Conservation (phyloP, 306 rosid species). For the Elaeagnus macrophylla region DNA sequence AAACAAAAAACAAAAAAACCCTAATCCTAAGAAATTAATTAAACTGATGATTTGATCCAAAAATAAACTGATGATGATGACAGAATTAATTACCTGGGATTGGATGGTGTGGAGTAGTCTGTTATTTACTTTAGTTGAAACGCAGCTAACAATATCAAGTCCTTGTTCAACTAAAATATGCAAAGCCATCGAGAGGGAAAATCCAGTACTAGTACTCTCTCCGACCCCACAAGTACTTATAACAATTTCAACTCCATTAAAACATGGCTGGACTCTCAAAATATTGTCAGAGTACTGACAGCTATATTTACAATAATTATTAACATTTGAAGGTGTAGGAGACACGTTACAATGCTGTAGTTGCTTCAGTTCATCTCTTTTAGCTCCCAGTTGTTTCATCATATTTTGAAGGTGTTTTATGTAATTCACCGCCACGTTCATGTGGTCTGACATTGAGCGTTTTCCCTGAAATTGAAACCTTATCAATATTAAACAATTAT, state of each 20-base stretch:
- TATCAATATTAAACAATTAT: not conserved
- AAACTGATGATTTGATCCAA: too few relatives aligned
- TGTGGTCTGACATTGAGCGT: constrained; percentile 21
- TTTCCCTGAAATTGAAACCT: constrained; percentile 15
- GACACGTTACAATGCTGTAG: too few relatives aligned
- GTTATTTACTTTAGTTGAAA: constrained; percentile 16
- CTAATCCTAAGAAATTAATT: not conserved
- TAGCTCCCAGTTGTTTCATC: constrained; percentile 7
- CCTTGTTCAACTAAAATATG: constrained; percentile 20
- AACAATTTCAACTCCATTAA: constrained; percentile 41
- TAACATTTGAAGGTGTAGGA: not conserved
- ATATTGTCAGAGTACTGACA: not conserved
- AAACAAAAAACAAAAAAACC: too few relatives aligned
- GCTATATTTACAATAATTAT: not conserved
- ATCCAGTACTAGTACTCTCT: not conserved
- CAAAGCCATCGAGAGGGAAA: constrained; percentile 17
- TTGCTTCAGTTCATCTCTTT: constrained; percentile 11
- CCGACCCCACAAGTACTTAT: constrained; percentile 11
- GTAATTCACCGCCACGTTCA: constrained; percentile 24
- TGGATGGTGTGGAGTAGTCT: constrained; percentile 19
- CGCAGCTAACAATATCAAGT: constrained; percentile 16
- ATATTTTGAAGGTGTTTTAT: constrained; percentile 10
- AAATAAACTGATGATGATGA: too few relatives aligned
- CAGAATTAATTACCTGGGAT: constrained; percentile 21
- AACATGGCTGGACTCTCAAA: constrained; percentile 31